These are phyloP conservation scores for Zalaria obscura DNA, from an alignment of 2,329 filamentous ascomycete species.

Conservation along the genomic window DNA sequence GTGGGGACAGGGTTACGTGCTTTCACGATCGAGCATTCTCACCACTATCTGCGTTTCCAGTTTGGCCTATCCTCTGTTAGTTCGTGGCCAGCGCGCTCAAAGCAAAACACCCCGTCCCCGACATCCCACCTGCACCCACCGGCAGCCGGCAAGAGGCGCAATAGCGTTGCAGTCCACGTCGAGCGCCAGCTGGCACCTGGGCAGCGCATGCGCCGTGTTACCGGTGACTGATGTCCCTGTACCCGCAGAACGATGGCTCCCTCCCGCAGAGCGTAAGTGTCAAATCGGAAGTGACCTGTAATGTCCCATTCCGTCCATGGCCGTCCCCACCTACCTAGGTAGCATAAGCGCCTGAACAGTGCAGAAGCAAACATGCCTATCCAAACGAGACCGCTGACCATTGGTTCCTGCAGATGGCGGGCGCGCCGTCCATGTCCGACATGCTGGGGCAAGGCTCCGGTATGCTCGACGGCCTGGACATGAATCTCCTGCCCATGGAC, in stretches of 20 bases:
- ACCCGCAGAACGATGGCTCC: conserved; percentile 3
- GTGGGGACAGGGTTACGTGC: too few relatives aligned
- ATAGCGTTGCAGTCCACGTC: too few relatives aligned
- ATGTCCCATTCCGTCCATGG: background rate
- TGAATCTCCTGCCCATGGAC: conserved; percentile 32
- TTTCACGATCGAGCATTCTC: too few relatives aligned
- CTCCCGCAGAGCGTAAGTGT: conserved; percentile 3
- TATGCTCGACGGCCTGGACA: conserved; percentile 27
- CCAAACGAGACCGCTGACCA: conserved; percentile 1
- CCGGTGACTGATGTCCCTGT: conserved; percentile 3
- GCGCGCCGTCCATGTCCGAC: conserved; percentile 12
- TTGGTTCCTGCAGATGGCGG: conserved; percentile 12
- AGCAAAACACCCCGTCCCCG: too few relatives aligned
- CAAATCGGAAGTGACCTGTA: background rate
- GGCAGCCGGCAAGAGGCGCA: too few relatives aligned
- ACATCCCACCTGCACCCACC: too few relatives aligned
- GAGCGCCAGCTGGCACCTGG: background rate
- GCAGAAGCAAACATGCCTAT: background rate
- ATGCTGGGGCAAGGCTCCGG: conserved; percentile 17
- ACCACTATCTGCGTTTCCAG: too few relatives aligned
- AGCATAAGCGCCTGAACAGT: background rate
- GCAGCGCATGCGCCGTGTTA: background rate
- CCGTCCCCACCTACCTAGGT: background rate
- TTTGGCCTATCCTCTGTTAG: too few relatives aligned
- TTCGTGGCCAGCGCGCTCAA: too few relatives aligned